A percentile compares a stretch with the other conserved stretches of the same genome.
phyloP scores from a whole-genome alignment of 2,329 filamentous ascomycete species.

The Fusarium sp. region DNA sequence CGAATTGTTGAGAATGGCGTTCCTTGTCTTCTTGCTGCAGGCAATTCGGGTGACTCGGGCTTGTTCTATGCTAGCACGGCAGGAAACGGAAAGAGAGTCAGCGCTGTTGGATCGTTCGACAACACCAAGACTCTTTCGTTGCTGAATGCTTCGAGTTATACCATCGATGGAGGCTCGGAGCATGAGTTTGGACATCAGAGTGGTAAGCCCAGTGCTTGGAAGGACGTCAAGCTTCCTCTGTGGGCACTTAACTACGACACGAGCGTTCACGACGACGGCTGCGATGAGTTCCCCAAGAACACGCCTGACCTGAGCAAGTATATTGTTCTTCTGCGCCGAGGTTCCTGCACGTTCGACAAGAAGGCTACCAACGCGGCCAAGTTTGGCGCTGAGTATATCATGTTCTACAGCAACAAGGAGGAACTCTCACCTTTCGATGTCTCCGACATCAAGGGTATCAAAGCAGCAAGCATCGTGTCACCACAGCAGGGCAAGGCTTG shows the following conservation, averaged over 20 bases:
- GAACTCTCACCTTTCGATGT: slow-evolving; percentile 52
- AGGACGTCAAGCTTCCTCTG: slow-evolving; percentile 59
- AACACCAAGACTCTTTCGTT: slow-evolving; percentile 58
- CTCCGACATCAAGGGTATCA: slow-evolving; percentile 46
- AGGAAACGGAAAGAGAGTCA: slow-evolving; percentile 59
- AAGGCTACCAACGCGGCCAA: slow-evolving; percentile 65
- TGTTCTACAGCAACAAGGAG: slow-evolving; percentile 68
- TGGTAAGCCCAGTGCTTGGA: slow-evolving; percentile 57
- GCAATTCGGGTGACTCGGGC: slow-evolving; percentile 60
- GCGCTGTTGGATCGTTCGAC: slow-evolving; percentile 63
- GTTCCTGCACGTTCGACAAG: slow-evolving; percentile 64
- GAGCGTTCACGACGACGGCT: slow-evolving; percentile 61
- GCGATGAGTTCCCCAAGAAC: slow-evolving; percentile 61
- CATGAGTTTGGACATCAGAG: slow-evolving; percentile 57
- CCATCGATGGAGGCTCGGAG: slow-evolving; percentile 50
- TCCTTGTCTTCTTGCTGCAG: slow-evolving; percentile 64
- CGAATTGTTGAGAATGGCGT: slow-evolving; percentile 66
- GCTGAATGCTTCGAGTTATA: slow-evolving; percentile 56
- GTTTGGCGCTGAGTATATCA: slow-evolving; percentile 68
- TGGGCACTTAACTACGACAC: slow-evolving; percentile 63
- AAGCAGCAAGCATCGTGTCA: slow-evolving; percentile 56
- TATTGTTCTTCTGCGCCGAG: slow-evolving; percentile 70
- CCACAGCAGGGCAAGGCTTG: slow-evolving; percentile 56
- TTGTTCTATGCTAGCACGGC: slow-evolving; percentile 63
- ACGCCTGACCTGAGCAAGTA: slow-evolving; percentile 67